These are phyloP conservation scores for Irpex lacteus DNA, from an alignment of 1,284 basidiomycete species.

Conservation along the genomic window DNA sequence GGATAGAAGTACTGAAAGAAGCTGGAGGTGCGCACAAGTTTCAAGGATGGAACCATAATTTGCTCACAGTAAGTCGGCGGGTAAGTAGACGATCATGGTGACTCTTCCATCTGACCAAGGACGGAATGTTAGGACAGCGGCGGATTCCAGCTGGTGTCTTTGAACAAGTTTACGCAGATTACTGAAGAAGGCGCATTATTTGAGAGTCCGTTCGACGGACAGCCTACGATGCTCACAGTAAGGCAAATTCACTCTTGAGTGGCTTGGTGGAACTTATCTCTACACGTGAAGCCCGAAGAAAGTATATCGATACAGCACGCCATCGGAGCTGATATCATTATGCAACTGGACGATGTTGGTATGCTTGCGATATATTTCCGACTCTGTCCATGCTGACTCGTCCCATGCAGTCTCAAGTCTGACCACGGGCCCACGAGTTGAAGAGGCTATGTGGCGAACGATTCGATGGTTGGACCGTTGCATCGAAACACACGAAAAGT, in stretches of 20 bases:
- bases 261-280: background rate
- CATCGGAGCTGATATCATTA: conserved; percentile 87
- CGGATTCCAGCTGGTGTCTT: conserved; percentile 82
- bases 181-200: conserved; percentile 86
- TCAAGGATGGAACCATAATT: conserved; percentile 80
- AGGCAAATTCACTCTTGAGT: conserved; percentile 19
- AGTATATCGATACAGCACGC: conserved; percentile 83
- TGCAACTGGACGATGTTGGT: conserved; percentile 91
- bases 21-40: conserved; percentile 81
- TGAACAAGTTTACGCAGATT: conserved; percentile 80
- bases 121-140: conserved; percentile 59
- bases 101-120: background rate
- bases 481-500: conserved; percentile 66
- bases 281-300: conserved; percentile 64
- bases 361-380: background rate
- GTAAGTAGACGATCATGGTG: background rate
- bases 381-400: background rate
- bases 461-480: conserved; percentile 86
- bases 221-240: conserved; percentile 82
- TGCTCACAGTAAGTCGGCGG: conserved; percentile 58
- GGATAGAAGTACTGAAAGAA: conserved; percentile 64
- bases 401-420: conserved; percentile 61
- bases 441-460: conserved; percentile 80
- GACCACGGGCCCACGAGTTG: conserved; percentile 72
- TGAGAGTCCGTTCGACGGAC: conserved; percentile 77